These are phyloP conservation scores for Astraeus odoratus DNA, from an alignment of 768 basidiomycete genomes.

Conservation along the genomic window DNA sequence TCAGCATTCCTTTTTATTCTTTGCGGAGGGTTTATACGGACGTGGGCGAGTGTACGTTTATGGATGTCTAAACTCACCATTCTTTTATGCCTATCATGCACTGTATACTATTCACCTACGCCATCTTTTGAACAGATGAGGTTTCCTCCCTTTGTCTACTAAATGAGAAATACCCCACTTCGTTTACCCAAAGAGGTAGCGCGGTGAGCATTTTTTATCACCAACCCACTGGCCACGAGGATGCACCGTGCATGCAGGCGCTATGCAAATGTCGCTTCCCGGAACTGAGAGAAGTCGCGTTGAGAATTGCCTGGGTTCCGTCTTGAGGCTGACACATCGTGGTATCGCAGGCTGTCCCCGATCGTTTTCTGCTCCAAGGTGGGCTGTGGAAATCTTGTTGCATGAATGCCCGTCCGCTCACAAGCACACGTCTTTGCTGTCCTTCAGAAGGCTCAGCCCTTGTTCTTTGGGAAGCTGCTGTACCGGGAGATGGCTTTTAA, in stretches of 20 bases:
- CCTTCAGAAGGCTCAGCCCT: background rate
- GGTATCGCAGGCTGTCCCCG: background rate
- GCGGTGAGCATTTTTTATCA: too few species aligned
- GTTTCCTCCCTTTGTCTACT: background rate
- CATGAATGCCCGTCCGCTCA: background rate
- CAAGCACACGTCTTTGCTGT: too few species aligned
- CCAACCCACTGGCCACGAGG: background rate
- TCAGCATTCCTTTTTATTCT: slow-evolving; percentile 12
- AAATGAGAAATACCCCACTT: background rate
- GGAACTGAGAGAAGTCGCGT: background rate
- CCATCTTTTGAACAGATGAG: background rate
- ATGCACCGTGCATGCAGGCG: background rate
- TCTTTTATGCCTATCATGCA: slow-evolving; percentile 7
- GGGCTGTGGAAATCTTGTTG: background rate
- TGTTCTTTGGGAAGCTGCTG: background rate
- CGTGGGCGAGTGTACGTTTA: slow-evolving; percentile 8
- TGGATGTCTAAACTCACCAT: slow-evolving; percentile 5
- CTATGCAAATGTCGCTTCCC: background rate
- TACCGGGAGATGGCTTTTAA: background rate
- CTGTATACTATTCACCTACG: slow-evolving; percentile 24
- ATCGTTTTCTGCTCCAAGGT: background rate
- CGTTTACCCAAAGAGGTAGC: background rate
- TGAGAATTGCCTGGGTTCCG: too few species aligned
- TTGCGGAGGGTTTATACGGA: slow-evolving; percentile 14
- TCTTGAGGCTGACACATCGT: background rate